These are phyloP conservation scores for Didymella lethalis DNA, from an alignment of 2,329 filamentous ascomycete genomes.

Conservation along the genomic window DNA sequence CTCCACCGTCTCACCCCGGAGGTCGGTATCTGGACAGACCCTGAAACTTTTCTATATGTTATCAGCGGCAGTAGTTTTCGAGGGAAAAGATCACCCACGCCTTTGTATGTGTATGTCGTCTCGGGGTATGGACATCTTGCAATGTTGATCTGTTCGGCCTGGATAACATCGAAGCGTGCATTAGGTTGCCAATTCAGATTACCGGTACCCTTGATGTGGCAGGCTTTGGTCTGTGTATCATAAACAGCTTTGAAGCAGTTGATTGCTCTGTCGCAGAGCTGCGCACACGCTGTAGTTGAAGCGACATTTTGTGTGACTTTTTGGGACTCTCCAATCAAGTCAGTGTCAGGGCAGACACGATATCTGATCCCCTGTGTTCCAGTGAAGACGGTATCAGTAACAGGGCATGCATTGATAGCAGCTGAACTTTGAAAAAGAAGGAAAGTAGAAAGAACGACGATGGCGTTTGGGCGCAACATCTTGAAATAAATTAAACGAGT, in stretches of 20 bases:
- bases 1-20: constrained; percentile 32
- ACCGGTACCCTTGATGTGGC: constrained; percentile 34
- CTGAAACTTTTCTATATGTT: constrained; percentile 29
- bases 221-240: constrained; percentile 29
- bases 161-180: constrained; percentile 31
- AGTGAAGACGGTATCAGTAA: constrained; percentile 29
- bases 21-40: constrained; percentile 36
- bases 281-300: constrained; percentile 32
- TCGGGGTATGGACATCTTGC: constrained; percentile 34
- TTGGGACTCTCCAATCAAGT: constrained; percentile 27
- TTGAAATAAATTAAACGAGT: constrained; percentile 8
- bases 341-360: constrained; percentile 32
- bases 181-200: constrained; percentile 33
- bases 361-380: constrained; percentile 33
- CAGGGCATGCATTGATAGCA: constrained; percentile 34
- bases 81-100: constrained; percentile 18
- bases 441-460: constrained; percentile 26
- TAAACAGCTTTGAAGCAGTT: constrained; percentile 41
- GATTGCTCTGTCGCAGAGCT: constrained; percentile 29
- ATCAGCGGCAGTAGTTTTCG: not conserved
- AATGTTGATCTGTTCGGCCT: constrained; percentile 37
- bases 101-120: constrained; percentile 27
- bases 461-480: constrained; percentile 27
- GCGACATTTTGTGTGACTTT: constrained; percentile 25
- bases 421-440: constrained; percentile 27